Conservation (phyloP, 345 rosid genomes). For the Combretum micranthum region DNA sequence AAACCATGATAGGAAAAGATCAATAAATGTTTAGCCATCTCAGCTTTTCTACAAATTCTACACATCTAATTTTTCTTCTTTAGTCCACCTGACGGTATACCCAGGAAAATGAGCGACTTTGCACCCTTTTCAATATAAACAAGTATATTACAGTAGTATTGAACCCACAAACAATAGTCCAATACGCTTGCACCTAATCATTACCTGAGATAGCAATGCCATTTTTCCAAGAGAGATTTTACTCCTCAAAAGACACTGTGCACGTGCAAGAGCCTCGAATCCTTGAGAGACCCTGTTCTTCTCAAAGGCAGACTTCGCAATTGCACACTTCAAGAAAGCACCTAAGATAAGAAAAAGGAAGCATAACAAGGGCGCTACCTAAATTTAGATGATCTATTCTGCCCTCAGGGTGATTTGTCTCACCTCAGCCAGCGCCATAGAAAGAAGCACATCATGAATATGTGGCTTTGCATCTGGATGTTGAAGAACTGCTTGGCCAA, state of each 20-base stretch:
- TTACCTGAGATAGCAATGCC: constrained; percentile 59
- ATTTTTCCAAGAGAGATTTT: constrained; percentile 66
- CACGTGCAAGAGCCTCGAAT: constrained; percentile 97
- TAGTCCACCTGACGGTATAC: too few species aligned
- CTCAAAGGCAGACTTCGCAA: constrained; percentile 78
- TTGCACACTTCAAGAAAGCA: constrained; percentile 88
- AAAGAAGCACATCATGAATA: constrained; percentile 73
- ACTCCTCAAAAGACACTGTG: constrained; percentile 84
- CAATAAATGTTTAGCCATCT: too few species aligned
- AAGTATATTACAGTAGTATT: too few species aligned
- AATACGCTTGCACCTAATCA: too few species aligned
- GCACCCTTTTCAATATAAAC: too few species aligned
- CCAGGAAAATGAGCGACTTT: too few species aligned
- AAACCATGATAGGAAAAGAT: too few species aligned
- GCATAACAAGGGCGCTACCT: constrained; percentile 42
- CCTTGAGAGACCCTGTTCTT: constrained; percentile 83
- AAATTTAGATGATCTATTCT: constrained; percentile 25
- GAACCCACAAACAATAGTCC: too few species aligned
- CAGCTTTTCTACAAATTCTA: too few species aligned
- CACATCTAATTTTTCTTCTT: too few species aligned
- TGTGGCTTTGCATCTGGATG: constrained; percentile 71
- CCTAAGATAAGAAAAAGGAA: constrained; percentile 52
- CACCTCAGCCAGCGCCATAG: constrained; percentile 98
- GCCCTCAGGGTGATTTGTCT: constrained; percentile 30
- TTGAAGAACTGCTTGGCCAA: constrained; percentile 76